These are phyloP conservation scores for Hibiscus tridactylites DNA, from an alignment of 345 rosid species.

Conservation along the genomic window DNA sequence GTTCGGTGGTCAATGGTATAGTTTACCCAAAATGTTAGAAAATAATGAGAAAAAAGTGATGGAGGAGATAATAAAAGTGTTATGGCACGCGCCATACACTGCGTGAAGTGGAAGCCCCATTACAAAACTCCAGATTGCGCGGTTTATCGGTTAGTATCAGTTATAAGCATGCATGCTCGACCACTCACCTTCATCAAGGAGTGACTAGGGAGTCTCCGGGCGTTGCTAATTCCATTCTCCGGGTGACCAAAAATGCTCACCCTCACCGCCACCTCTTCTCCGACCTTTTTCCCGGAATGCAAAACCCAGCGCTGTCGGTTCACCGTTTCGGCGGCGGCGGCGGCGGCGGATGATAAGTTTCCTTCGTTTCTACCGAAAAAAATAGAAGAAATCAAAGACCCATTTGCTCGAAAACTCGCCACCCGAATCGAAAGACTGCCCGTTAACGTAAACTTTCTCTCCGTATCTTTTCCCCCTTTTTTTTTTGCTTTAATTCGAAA, in stretches of 20 bases:
- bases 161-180: neutral
- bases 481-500: neutral
- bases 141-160: neutral
- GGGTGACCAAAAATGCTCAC: slow-evolving; percentile 23
- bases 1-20: too few species aligned
- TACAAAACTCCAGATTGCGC: neutral
- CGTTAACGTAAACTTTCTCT: slow-evolving; percentile 19
- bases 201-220: neutral
- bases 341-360: slow-evolving; percentile 17
- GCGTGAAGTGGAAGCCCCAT: neutral
- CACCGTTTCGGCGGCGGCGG: slow-evolving; percentile 17
- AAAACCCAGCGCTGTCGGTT: slow-evolving; percentile 8
- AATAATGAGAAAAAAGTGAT: neutral
- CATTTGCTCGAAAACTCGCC: slow-evolving; percentile 52
- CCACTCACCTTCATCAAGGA: slow-evolving; percentile 2
- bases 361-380: slow-evolving; percentile 59
- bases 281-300: neutral
- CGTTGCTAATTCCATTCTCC: neutral
- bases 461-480: neutral
- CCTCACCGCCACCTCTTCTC: slow-evolving; percentile 2
- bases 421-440: slow-evolving; percentile 52
- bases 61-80: neutral
- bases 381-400: slow-evolving; percentile 44
- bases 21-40: neutral
- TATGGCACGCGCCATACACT: neutral